phyloP scores from a whole-genome alignment of 306 rosid species.

The Begonia masoniana region DNA sequence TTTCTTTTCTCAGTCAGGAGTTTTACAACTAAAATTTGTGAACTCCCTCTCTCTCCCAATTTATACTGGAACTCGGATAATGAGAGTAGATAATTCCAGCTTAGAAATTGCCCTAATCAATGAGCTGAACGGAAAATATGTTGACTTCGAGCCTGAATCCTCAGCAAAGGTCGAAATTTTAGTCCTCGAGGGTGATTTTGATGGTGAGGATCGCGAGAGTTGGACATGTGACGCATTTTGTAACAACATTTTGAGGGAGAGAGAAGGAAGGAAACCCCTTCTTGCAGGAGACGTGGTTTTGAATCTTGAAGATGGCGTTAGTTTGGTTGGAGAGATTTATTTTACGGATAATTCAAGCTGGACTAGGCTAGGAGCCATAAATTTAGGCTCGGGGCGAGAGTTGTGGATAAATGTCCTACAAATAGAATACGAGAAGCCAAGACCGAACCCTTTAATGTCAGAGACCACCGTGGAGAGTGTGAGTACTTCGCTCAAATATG shows the following conservation, averaged over 20 bases:
- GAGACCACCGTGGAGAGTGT: constrained; percentile 99
- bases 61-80: constrained; percentile 92
- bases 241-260: constrained; percentile 79
- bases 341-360: constrained; percentile 97
- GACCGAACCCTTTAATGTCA: constrained; percentile 77
- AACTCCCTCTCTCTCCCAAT: constrained; percentile 72
- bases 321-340: constrained; percentile 67
- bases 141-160: constrained; percentile 64
- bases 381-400: constrained; percentile 90
- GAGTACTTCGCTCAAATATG: constrained; percentile 23
- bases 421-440: constrained; percentile 67
- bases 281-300: constrained; percentile 74
- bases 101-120: constrained; percentile 64
- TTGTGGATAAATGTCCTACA: constrained; percentile 53
- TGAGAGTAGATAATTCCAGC: constrained; percentile 65
- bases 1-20: constrained; percentile 37
- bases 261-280: constrained; percentile 92
- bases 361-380: constrained; percentile 95
- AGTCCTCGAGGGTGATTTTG: constrained; percentile 98
- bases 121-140: constrained; percentile 37
- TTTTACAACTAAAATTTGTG: constrained; percentile 57
- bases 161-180: constrained; percentile 81
- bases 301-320: constrained; percentile 70
- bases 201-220: constrained; percentile 29
- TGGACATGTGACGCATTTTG: constrained; percentile 74